Base-by-base conservation (phyloP, 148 eudicot species). In the Amaranthus hypochondriacus region DNA sequence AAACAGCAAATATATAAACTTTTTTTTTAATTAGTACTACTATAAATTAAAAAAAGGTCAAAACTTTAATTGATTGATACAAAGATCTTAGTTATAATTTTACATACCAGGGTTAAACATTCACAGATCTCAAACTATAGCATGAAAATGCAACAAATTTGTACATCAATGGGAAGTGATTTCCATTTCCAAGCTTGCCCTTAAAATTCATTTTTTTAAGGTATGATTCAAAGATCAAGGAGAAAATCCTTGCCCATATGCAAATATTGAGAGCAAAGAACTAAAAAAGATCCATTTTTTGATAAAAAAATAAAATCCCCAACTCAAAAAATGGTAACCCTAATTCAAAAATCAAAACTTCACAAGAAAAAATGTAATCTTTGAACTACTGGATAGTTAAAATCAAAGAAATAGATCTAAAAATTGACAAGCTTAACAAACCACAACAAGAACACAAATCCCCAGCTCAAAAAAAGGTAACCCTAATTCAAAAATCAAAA, bases 81-180 rank as follows among this genome's bases (percentile, higher is more conserved):
- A 60, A 21, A 43, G 64, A 46, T 60, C 12, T 60, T 60, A 7
- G 46, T 21, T 21, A 60, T 21, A 2, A 60, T n/a, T 69, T 54
- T n/a, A 12, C 9, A 21, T 0, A 53, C 12, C 15, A 12, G 4
- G 5, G 56, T 44, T 9, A 53, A 39, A 53, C 14, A 4, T 69
- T 47, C 10, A 10, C 74, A 71, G 66, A 71, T 71, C 65, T 62
- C 62, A 71, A 71, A 10, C 10, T 58, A 71, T 7, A 49, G 6
- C 47, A 59, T 11, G 2, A 62, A 50, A 49, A 50, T 10, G 7
- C 7, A 56, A 28, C 48, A 69, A 43, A 56, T 43, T 53, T 55
- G 62, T 10, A 69, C 61, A 47, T 55, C n/a, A 69, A 55, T 12
- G 39, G 39, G 21, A 13, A 62, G 10, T 2, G 5, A 4, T 62